These are phyloP conservation scores for Ustilago shanxiensis DNA, from an alignment of 1,284 basidiomycete genomes.

Conservation along the genomic window DNA sequence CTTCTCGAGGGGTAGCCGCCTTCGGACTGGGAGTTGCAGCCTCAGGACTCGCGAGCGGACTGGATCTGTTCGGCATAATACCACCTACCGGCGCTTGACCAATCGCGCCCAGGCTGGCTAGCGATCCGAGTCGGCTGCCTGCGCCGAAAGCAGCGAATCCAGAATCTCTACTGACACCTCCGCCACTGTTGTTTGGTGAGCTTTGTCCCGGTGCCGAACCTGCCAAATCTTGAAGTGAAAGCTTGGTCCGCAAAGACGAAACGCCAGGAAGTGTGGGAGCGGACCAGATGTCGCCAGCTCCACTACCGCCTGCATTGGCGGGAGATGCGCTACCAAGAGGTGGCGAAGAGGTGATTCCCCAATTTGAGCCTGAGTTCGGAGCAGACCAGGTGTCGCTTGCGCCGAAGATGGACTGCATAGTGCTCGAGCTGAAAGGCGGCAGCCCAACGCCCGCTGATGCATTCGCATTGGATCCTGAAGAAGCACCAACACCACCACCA, in stretches of 20 bases:
- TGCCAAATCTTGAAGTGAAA: constrained; percentile 27
- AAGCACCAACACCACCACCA: not conserved
- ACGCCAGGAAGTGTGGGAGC: constrained; percentile 29
- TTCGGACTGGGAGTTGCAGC: constrained; percentile 9
- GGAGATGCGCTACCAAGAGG: constrained; percentile 26
- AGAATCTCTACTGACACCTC: not conserved
- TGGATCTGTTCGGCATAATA: not conserved
- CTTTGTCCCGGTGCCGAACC: not conserved
- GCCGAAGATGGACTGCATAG: constrained; percentile 41
- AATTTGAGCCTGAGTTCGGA: constrained; percentile 10
- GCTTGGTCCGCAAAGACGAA: constrained; percentile 24
- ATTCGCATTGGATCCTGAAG: constrained; percentile 5
- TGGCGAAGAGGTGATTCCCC: constrained; percentile 40
- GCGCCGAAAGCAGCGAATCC: constrained; percentile 21
- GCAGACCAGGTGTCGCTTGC: constrained; percentile 41
- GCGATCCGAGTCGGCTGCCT: constrained; percentile 6
- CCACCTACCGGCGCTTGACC: constrained; percentile 16
- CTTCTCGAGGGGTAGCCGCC: not conserved
- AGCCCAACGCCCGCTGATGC: constrained; percentile 9
- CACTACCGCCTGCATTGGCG: not conserved
- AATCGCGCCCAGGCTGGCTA: constrained; percentile 27
- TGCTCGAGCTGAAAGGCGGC: constrained; percentile 27
- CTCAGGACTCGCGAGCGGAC: constrained; percentile 7
- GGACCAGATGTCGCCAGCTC: constrained; percentile 44
- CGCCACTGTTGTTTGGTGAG: not conserved